Conservation (phyloP, 805 yeast genomes). For the Diddensiella transvaalensis region DNA sequence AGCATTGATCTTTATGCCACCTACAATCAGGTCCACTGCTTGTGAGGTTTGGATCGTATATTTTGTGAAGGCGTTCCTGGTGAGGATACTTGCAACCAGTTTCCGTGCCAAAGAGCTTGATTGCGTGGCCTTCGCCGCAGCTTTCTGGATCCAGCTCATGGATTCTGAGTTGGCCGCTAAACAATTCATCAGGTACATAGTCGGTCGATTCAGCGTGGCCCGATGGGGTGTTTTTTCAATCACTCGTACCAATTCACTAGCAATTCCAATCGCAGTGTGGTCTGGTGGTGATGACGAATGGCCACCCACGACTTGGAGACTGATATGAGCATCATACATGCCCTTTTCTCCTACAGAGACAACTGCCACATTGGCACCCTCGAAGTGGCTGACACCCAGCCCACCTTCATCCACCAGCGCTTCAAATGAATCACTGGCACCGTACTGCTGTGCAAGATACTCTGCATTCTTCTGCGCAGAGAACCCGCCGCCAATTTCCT, state of each 20-base stretch:
- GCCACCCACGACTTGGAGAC: conserved; percentile 60
- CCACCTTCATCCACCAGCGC: conserved; percentile 73
- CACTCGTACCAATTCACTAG: conserved; percentile 49
- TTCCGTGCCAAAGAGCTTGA: conserved; percentile 22
- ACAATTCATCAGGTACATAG: conserved; percentile 8
- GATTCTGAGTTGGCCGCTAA: conserved; percentile 10
- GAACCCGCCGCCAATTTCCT: conserved; percentile 61
- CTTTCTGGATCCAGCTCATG: conserved; percentile 7
- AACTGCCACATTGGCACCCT: conserved; percentile 37
- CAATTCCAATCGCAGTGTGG: conserved; percentile 68
- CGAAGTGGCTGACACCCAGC: conserved; percentile 13
- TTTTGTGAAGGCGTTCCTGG: not conserved
- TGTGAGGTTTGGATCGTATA: conserved; percentile 54
- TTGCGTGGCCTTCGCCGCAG: conserved; percentile 4
- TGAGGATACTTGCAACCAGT: conserved; percentile 10
- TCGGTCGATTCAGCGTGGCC: conserved; percentile 2
- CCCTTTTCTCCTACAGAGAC: conserved; percentile 59
- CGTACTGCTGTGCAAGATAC: conserved; percentile 50
- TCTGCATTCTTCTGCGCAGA: conserved; percentile 56
- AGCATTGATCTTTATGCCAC: conserved; percentile 76
- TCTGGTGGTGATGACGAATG: conserved; percentile 73
- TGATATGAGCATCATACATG: conserved; percentile 43
- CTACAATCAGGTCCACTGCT: conserved; percentile 62
- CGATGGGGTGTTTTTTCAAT: conserved; percentile 49
- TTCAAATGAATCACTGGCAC: conserved; percentile 55